phyloP scores from a whole-genome alignment of 441 rosid species.

The Biscutella auriculata region DNA sequence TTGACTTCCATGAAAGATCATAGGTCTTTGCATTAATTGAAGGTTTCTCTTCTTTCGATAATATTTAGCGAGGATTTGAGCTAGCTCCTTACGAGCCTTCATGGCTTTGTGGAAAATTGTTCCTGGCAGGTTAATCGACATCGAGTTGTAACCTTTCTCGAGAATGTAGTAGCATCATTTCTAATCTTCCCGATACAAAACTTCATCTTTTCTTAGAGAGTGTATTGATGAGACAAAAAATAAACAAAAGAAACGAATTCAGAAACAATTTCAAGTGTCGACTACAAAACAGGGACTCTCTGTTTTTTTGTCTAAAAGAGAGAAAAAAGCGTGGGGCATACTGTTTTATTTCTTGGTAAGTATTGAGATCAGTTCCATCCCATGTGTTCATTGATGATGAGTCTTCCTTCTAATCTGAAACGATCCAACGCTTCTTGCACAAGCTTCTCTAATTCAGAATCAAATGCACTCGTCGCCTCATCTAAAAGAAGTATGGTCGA shows the following conservation, averaged over 20 bases:
- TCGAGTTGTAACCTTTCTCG: slow-evolving; percentile 80
- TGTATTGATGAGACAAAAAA: slow-evolving; percentile 18
- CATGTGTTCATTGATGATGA: slow-evolving; percentile 20
- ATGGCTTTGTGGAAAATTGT: slow-evolving; percentile 36
- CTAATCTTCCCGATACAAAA: slow-evolving; percentile 35
- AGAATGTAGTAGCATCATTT: slow-evolving; percentile 50
- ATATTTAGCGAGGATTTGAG: slow-evolving; percentile 23
- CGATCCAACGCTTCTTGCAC: slow-evolving; percentile 98
- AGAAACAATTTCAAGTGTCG: background rate
- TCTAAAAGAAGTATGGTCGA: slow-evolving; percentile 90
- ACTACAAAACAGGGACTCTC: background rate
- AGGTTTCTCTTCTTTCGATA: no score
- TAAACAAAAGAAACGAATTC: background rate
- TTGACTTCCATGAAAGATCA: slow-evolving; percentile 52
- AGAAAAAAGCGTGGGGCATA: background rate
- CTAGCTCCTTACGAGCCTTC: slow-evolving; percentile 30
- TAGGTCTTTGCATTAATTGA: no score
- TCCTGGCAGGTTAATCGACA: slow-evolving; percentile 67
- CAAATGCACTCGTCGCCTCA: slow-evolving; percentile 97
- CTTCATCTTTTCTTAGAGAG: slow-evolving; percentile 65
- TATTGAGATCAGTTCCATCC: slow-evolving; percentile 23
- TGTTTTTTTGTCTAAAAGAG: background rate
- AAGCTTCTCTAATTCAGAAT: slow-evolving; percentile 93
- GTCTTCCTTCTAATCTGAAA: slow-evolving; percentile 97
- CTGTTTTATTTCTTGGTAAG: slow-evolving; percentile 39